Base-by-base conservation (phyloP, 257 asterid genomes). In the Phtheirospermum japonicum region DNA sequence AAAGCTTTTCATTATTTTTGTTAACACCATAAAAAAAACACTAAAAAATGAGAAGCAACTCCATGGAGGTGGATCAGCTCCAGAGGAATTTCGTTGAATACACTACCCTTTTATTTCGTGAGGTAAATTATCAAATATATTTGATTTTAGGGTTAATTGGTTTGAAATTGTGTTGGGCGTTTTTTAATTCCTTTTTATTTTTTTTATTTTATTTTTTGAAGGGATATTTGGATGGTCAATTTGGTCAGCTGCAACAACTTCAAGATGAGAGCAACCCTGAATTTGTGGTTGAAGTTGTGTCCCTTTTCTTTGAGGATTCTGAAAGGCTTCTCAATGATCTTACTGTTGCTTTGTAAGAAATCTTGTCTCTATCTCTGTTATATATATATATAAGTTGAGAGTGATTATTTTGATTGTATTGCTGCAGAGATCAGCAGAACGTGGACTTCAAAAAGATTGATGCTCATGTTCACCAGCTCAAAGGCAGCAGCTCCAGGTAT, bases 261-360 rank as follows among this genome's bases (percentile, higher is more conserved):
- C 93, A 85, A 79, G 96, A 88, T 80, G 96, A 86, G 73, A 83
- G 75, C 74, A 88, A 82, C 66, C 96, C 95, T 36, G 84, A 77
- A 7, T 88, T 88, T 67, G 96, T 88, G 16, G 48, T 74, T 59
- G 95, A 88, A 75, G 95, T 88, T 16, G 87, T 83, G 18, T 71
- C 93, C 34, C 95, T 88, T 9, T 88, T 85, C 81, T 88, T 86
- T 77, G 83, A 83, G 69, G 96, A 85, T 77, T 80, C 95, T 53
- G 84, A 86, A 48, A 85, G 83, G 56, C 85, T 88, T 66, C 80
- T 88, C 72, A 78, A 85, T 83, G 90, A 85, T 71, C 92, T 85
- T 63, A 53, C 84, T 18, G 57, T 40, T 5, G 77, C 88, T 65
- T 36, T 88, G 95, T 88, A 0, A 83, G 85, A 2, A 26, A 7